phyloP scores from a whole-genome alignment of 495 filamentous ascomycete genomes.

The Niebla homalea region DNA sequence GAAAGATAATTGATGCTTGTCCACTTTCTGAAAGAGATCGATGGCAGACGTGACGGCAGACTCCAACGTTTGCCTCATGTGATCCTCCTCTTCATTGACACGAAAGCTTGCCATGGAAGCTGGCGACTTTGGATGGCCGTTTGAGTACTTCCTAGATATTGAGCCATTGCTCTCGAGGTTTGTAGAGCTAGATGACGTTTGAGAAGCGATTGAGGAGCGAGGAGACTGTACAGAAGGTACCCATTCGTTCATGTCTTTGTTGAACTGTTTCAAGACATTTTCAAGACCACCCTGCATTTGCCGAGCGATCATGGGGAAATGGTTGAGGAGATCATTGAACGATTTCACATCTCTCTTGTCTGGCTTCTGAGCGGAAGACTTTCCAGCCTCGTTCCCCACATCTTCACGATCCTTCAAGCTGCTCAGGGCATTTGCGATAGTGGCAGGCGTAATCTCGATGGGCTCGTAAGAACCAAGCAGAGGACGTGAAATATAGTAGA shows the following conservation, averaged over 20 bases:
- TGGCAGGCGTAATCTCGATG: slow-evolving; percentile 48
- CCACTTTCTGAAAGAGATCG: slow-evolving; percentile 87
- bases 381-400: slow-evolving; percentile 22
- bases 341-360: slow-evolving; percentile 80
- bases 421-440: slow-evolving; percentile 33
- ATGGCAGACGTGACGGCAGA: slow-evolving; percentile 86
- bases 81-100: slow-evolving; percentile 73
- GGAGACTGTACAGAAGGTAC: slow-evolving; percentile 64
- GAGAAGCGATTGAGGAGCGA: slow-evolving; percentile 24
- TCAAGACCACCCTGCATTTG: slow-evolving; percentile 94
- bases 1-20: slow-evolving; percentile 86
- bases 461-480: slow-evolving; percentile 73
- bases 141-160: slow-evolving; percentile 14
- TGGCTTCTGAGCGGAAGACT: slow-evolving; percentile 25
- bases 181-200: slow-evolving; percentile 16
- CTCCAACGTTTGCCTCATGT: slow-evolving; percentile 76
- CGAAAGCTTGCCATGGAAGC: slow-evolving; percentile 35
- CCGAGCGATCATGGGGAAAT: slow-evolving; percentile 91
- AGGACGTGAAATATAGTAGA: slow-evolving; percentile 95
- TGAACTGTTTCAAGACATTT: slow-evolving; percentile 81
- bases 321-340: slow-evolving; percentile 80
- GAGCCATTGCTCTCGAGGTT: slow-evolving; percentile 14
- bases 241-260: slow-evolving; percentile 69
- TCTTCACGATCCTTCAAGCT: slow-evolving; percentile 22
- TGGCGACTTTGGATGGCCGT: slow-evolving; percentile 23